These are phyloP conservation scores for Xylaria hypoxylon DNA, from an alignment of 2,329 filamentous ascomycete genomes.

Conservation along the genomic window DNA sequence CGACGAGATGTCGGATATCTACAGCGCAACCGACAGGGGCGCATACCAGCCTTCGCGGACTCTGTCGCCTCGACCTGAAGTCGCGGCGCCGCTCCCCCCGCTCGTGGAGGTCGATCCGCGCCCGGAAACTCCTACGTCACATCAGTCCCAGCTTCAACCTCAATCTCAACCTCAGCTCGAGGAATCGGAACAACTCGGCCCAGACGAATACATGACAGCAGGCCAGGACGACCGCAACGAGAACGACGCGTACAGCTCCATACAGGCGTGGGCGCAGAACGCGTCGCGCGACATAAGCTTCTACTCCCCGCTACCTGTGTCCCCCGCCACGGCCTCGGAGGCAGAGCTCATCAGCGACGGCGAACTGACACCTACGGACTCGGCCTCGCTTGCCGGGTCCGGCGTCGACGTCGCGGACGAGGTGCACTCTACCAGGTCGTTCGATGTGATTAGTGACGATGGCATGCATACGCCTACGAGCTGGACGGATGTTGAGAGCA, in stretches of 20 bases:
- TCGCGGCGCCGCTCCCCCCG: conserved; percentile 37
- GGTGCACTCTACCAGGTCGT: conserved; percentile 54
- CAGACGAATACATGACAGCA: conserved; percentile 65
- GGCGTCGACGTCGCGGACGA: conserved; percentile 62
- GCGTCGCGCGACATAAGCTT: conserved; percentile 62
- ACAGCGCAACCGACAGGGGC: conserved; percentile 65
- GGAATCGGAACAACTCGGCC: conserved; percentile 54
- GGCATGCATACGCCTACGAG: conserved; percentile 70
- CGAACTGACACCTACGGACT: conserved; percentile 69
- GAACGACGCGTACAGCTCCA: conserved; percentile 67
- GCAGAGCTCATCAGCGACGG: conserved; percentile 65
- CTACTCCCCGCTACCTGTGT: conserved; percentile 70
- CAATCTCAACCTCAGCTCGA: conserved; percentile 23
- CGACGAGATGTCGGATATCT: conserved; percentile 67
- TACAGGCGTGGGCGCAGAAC: conserved; percentile 74
- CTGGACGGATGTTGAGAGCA: conserved; percentile 74
- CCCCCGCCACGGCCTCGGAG: conserved; percentile 64
- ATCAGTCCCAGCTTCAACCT: too few relatives aligned
- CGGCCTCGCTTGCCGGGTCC: conserved; percentile 65
- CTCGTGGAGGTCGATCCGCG: conserved; percentile 51
- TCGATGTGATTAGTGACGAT: conserved; percentile 70
- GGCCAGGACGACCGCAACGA: conserved; percentile 56
- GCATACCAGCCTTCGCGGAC: conserved; percentile 32
- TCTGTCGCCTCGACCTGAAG: conserved; percentile 1
- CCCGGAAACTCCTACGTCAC: neutral